Percentiles rank a stretch among this genome's conserved stretches.
These are phyloP conservation scores for Lonicera japonica DNA, from an alignment of 129 eudicot species.

Conservation along the genomic window DNA sequence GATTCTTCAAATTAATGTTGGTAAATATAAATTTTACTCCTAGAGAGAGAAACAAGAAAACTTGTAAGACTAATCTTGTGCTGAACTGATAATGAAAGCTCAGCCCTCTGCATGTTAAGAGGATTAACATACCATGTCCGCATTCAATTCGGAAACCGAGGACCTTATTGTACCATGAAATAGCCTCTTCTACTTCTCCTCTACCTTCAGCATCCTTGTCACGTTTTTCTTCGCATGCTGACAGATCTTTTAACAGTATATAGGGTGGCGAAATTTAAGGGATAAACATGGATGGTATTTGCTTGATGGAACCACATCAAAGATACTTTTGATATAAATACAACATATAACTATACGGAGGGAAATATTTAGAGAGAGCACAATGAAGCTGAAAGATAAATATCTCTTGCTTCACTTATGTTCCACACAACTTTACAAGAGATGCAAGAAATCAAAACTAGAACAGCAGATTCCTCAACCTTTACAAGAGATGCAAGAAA, in stretches of 20 bases:
- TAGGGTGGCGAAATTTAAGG: too few species aligned
- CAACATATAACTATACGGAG: too few species aligned
- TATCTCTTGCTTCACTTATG: too few species aligned
- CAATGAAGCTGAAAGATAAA: too few species aligned
- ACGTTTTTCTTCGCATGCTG: slow-evolving; percentile 49
- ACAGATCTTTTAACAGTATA: slow-evolving; percentile 36
- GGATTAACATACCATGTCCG: slow-evolving; percentile 60
- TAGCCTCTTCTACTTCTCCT: slow-evolving; percentile 74
- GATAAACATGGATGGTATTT: too few species aligned
- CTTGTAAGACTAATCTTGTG: neutral
- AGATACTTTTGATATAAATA: too few species aligned
- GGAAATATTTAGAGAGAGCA: neutral
- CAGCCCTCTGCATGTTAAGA: neutral
- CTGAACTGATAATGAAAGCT: neutral
- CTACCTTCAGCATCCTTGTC: slow-evolving; percentile 37
- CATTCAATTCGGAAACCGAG: slow-evolving; percentile 85
- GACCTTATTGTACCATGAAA: slow-evolving; percentile 81
- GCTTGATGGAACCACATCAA: neutral
- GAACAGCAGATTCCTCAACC: too few species aligned
- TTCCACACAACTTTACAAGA: too few species aligned
- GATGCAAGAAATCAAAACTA: too few species aligned
- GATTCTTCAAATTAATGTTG: slow-evolving; percentile 46
- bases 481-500: too few species aligned
- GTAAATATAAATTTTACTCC: slow-evolving; percentile 79
- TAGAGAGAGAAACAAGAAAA: slow-evolving; percentile 31